Percentiles rank a stretch among this genome's conserved stretches.
These are phyloP conservation scores for Fusarium veterinarium DNA, from an alignment of 2,329 filamentous ascomycete species.

Conservation along the genomic window DNA sequence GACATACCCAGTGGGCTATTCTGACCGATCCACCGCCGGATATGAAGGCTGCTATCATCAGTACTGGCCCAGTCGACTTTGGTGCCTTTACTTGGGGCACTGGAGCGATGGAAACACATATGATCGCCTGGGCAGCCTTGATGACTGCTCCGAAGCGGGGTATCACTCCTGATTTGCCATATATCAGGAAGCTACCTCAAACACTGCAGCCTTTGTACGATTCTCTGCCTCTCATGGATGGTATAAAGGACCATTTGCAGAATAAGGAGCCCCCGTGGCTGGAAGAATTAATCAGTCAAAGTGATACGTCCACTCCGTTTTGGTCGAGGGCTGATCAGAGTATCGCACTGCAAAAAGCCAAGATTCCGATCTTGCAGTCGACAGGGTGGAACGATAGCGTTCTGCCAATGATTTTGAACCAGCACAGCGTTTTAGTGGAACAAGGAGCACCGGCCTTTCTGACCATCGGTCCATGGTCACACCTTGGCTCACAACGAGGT, in stretches of 20 bases:
- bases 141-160: neutral
- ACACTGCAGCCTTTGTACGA: neutral
- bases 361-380: neutral
- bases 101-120: neutral
- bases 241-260: neutral
- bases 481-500: neutral
- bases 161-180: neutral
- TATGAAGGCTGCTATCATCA: neutral
- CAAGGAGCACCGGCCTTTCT: neutral
- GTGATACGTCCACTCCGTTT: neutral
- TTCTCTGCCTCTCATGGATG: neutral
- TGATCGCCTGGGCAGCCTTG: neutral
- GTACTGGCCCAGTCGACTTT: neutral
- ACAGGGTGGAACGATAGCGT: neutral
- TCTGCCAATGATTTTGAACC: neutral
- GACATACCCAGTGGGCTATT: neutral
- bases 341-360: neutral
- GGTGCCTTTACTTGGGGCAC: neutral
- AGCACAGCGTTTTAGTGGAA: neutral
- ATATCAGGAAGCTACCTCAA: neutral
- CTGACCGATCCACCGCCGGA: neutral
- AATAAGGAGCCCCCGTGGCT: neutral
- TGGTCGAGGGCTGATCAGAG: neutral
- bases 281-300: neutral
- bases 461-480: neutral